phyloP scores from a whole-genome alignment of 1,139 yeast species.

The Ogataea hybrid region DNA sequence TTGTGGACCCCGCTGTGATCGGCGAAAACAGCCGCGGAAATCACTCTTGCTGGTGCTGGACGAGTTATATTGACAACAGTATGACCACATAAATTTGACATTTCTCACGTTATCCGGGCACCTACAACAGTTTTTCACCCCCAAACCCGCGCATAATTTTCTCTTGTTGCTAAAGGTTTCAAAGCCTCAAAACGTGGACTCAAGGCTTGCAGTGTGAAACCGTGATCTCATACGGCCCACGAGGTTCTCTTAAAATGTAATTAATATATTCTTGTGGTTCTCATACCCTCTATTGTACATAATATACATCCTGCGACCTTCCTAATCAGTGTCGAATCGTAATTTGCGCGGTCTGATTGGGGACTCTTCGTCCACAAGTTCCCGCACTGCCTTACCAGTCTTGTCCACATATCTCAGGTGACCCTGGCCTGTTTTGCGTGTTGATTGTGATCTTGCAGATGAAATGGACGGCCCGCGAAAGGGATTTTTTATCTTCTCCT shows the following conservation, averaged over 20 bases:
- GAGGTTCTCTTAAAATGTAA: background rate
- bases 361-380: conserved; percentile 25
- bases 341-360: conserved; percentile 25
- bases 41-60: no score
- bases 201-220: conserved; percentile 5
- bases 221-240: background rate
- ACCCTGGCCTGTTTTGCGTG: background rate
- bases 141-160: no score
- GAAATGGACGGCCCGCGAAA: conserved; percentile 16
- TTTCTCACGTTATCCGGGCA: no score
- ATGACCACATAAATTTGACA: no score
- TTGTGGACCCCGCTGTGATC: background rate
- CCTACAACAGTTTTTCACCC: no score
- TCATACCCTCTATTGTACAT: conserved; percentile 2
- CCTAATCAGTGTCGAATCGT: conserved; percentile 18
- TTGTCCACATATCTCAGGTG: conserved; percentile 27
- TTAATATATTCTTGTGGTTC: background rate
- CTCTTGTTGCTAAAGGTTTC: no score
- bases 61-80: no score
- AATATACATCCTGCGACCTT: conserved; percentile 3
- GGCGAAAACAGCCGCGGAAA: no score
- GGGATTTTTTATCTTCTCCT: conserved; percentile 26
- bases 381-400: conserved; percentile 18
- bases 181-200: no score
- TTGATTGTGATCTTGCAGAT: background rate